Base-by-base conservation (phyloP, 352 stramenopile species). In the Elongisporangium prolatum region DNA sequence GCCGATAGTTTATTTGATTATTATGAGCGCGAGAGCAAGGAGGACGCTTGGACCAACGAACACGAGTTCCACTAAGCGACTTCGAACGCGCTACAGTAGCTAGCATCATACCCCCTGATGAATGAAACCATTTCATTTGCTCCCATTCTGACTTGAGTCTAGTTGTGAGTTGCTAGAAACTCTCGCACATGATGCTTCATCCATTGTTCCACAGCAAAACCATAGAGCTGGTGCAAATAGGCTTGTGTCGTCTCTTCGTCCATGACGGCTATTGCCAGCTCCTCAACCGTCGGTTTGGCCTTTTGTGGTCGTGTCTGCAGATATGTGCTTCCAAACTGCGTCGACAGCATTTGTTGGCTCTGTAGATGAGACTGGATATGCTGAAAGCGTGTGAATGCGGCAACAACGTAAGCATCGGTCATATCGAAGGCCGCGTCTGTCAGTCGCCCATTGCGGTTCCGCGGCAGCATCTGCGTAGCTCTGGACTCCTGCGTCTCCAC, bases 1-100 rank as follows among this genome's bases (percentile, higher is more conserved):
- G 77, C 96, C 17, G 84, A 97, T 66, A 98, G 88, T 64, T 80
- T 99, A 50, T 99, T 99, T 69, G 96, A 99, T 67, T 98, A 99
- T 71, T 99, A 99, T 82, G 75, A 96, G 67, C 77, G 78, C 53
- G 96, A 99, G 72, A 88, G 83, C 60, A 72, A 74, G 44, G 78
- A 95, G 61, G 91, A 98, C 70, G 93, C 83, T 48, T 99, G 96
- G 96, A 98, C 92, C n/a, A 71, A 94, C 64, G 74, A 86, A 54
- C 84, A 95, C 67, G 96, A 99, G 62, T 99, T 97, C 83, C 96
- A 99, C 86, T 99, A 96, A 84, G 57, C 59, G 28, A 53, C 55
- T 50, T 22, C 44, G 52, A 25, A 56, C 57, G 20, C 63, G 14
- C 52, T 44, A 34, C 24, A 34, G 24, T 34, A 44, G 34, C 34